Base-by-base conservation (phyloP, 2,329 filamentous ascomycete species). In the Paraphoma chrysanthemicola region DNA sequence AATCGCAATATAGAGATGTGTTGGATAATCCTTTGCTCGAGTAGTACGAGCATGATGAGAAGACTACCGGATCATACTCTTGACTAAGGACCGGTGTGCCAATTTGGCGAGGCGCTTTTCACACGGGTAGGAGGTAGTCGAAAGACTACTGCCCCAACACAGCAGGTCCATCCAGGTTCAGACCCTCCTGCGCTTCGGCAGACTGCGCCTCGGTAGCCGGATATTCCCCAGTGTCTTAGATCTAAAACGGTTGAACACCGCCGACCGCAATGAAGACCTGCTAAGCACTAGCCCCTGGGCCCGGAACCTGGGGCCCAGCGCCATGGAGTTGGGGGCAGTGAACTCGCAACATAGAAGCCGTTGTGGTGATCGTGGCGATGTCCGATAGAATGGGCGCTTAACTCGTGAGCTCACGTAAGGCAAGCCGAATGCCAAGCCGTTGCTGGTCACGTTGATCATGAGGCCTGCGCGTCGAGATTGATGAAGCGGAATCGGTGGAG, bases 151-250 rank as follows among this genome's bases (percentile, higher is more conserved):
- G 23, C 23, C 23, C 23, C 23, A 23, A 23, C 23, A 23, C 23
- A 23, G 23, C 23, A 23, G 5, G 23, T 23, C 2, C 2, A 23
- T 23, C 23, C 39, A 42, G 4, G 33, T 23, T 16, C 29, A 49
- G 38, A 43, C 23, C 12, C 11, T 48, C 29, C 39, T 49, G 30
- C 43, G 53, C 49, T 52, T 49, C 16, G 33, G 2, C 1, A 31
- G 14, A 48, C 54, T 51, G 54, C 51, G 51, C 51, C 54, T 49
- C 51, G 48, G 30, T 33, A 51, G 5, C 43, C 53, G 53, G 53
- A 49, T 38, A 53, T 30, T 51, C 48, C 49, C 28, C 31, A 28
- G 43, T 16, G 10, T 36, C 43, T 18, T 38, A 44, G 30, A 54
- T 50, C 44, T 54, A 55, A 45, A 50, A 31, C 36, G 38, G 42